Percentiles rank a stretch among this genome's conserved stretches.
Evolutionary conservation across 1,139 yeast genomes (phyloP).

Genomic region (Yamadazyma trypodendri): DNA sequence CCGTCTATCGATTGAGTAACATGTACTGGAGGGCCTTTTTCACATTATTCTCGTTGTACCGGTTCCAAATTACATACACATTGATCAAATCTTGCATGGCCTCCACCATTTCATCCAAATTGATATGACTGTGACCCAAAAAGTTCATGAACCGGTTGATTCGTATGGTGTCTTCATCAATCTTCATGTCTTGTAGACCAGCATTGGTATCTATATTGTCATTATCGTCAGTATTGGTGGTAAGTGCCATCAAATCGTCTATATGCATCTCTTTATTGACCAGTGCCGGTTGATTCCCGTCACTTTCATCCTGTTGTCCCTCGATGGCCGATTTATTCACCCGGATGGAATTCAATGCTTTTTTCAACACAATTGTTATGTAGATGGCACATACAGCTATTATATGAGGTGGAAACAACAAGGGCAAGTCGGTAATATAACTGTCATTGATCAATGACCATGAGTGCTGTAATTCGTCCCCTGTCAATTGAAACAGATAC

Average conservation of each 20-base stretch:
- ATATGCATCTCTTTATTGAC: slow-evolving; percentile 26
- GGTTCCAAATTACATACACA: slow-evolving; percentile 80
- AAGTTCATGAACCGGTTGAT: slow-evolving; percentile 59
- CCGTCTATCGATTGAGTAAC: slow-evolving; percentile 31
- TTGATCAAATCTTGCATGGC: slow-evolving; percentile 80
- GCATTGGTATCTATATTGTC: slow-evolving; percentile 17
- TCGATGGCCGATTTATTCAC: slow-evolving; percentile 12
- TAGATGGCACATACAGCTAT: slow-evolving; percentile 82
- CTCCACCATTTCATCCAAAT: slow-evolving; percentile 72
- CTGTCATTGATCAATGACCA: slow-evolving; percentile 93
- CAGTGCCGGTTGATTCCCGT: background rate
- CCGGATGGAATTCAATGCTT: slow-evolving; percentile 17
- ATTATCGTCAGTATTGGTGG: slow-evolving; percentile 18
- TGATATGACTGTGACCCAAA: slow-evolving; percentile 72
- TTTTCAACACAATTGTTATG: slow-evolving; percentile 62
- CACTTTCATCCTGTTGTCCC: slow-evolving; percentile 1
- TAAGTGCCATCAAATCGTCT: slow-evolving; percentile 38
- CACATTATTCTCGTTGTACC: slow-evolving; percentile 62
- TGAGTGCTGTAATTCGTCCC: slow-evolving; percentile 77
- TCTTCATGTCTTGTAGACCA: slow-evolving; percentile 25
- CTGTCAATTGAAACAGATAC: slow-evolving; percentile 42
- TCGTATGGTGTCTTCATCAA: slow-evolving; percentile 43
- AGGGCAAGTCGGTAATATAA: slow-evolving; percentile 80
- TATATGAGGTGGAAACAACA: slow-evolving; percentile 88
- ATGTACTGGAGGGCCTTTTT: slow-evolving; percentile 43